Percentiles rank a stretch among this genome's conserved stretches.
phyloP scores from a whole-genome alignment of 176 grass and related monocot genomes.

The Oryza brachyantha region DNA sequence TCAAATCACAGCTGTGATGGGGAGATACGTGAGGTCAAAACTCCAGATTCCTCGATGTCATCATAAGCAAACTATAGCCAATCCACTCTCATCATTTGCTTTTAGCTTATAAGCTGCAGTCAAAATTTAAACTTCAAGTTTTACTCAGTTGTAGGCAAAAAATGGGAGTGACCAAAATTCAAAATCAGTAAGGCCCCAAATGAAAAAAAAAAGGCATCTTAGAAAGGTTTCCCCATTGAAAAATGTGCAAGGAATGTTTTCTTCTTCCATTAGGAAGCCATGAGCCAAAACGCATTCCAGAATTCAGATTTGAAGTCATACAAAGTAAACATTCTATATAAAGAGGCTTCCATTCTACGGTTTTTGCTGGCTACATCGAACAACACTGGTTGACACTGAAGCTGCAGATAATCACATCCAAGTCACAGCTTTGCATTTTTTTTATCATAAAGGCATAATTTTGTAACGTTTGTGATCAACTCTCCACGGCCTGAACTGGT shows the following conservation, averaged over 20 bases:
- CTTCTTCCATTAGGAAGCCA: background rate
- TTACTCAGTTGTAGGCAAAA: too few species aligned
- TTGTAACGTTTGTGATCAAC: constrained; percentile 24
- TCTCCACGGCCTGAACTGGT: constrained; percentile 58
- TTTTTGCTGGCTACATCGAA: background rate
- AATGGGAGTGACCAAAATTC: too few species aligned
- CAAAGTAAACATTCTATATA: background rate
- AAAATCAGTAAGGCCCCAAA: constrained; percentile 66
- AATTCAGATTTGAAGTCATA: background rate
- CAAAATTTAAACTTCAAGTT: too few species aligned
- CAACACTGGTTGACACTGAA: background rate
- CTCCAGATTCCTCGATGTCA: constrained; percentile 65
- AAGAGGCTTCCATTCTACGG: background rate
- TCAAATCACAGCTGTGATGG: constrained; percentile 51
- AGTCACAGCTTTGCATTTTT: background rate
- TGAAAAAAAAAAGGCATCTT: background rate
- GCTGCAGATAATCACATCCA: constrained; percentile 3
- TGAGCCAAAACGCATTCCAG: background rate
- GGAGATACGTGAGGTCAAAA: constrained; percentile 69
- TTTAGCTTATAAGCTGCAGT: too few species aligned
- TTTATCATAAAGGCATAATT: background rate
- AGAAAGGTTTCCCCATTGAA: background rate
- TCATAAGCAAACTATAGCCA: constrained; percentile 92
- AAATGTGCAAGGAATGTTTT: background rate
- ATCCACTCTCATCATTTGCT: too few species aligned